Evolutionary conservation across 805 yeast species (phyloP), one percentile per base, ranked within the genome.

Genomic region (Cyberlindnera suaveolens): DNA sequence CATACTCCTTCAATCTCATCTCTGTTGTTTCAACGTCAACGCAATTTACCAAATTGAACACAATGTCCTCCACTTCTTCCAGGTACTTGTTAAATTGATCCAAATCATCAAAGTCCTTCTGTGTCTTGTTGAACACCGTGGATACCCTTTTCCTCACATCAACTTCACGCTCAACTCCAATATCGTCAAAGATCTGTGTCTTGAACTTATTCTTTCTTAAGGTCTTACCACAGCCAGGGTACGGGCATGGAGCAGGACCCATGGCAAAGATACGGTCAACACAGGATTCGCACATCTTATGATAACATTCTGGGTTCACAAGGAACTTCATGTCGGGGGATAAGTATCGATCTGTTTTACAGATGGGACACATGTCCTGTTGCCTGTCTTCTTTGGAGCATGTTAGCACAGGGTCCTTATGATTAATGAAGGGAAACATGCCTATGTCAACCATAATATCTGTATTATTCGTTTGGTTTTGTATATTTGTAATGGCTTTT

Each of bases 221-320:
- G 10, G 82, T 86, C 68, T 84, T 87, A 44, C 82, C 89, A 68
- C 99, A 93, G 41, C 82, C 80, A 4, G 89, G 85, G 61, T 90
- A 91, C 1, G 99, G 99, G 61, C 99, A 93, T 17, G 90, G 93
- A 0, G 96, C 93, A 0, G 99, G 99, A 3, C 99, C 99, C 40
- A 85, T 68, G 6, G 96, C 79, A 60, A 86, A 93, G 42, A 93
- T 90, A 51, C 99, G 75, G 63, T 93, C 98, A 35, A 91, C 98
- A 66, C 99, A 93, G 2, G 95, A 80, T 54, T 85, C 97, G 67
- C 99, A 93, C 63, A 93, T 91, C 70, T 88, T 91, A 61, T 93
- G 99, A 61, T 93, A 93, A 66, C 99, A 93, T 63, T 93, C 99
- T 0, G 98, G 96, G 56, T 93, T 93, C 50, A 93, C 89, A 43